Conservation (phyloP, 2,329 filamentous ascomycete genomes). For the Penicillium hordei region DNA sequence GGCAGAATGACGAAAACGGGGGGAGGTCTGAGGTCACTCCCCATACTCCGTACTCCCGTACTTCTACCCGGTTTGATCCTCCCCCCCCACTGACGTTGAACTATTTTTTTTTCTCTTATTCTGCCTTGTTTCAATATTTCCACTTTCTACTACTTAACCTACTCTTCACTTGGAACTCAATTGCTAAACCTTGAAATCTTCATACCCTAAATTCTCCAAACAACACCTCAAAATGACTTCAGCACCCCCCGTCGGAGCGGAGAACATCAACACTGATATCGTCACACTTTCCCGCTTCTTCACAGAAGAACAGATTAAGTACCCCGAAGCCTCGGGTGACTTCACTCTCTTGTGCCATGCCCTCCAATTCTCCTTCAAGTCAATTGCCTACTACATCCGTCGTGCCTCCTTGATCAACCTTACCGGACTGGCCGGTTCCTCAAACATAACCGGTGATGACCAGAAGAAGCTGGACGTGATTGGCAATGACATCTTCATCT, state of each 20-base stretch:
- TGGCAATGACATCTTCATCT: conserved; percentile 95
- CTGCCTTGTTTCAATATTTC: conserved; percentile 1
- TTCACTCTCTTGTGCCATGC: conserved; percentile 99
- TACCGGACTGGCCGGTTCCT: conserved; percentile 88
- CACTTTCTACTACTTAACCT: background rate
- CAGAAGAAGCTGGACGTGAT: conserved; percentile 99
- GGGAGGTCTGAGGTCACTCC: conserved; percentile 14
- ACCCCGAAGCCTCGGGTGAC: conserved; percentile 93
- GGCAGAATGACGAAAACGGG: conserved; percentile 26
- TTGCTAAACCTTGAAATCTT: conserved; percentile 3
- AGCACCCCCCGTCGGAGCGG: conserved; percentile 57
- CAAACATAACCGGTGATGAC: conserved; percentile 94
- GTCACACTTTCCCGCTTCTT: conserved; percentile 93
- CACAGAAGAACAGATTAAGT: conserved; percentile 91
- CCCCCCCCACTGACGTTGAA: conserved; percentile 15
- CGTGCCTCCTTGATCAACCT: conserved; percentile 93
- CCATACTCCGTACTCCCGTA: conserved; percentile 25
- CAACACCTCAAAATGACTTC: conserved; percentile 31
- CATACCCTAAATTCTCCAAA: conserved; percentile 3
- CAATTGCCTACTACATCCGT: conserved; percentile 98
- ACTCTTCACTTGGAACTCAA: background rate
- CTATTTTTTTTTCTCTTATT: conserved; percentile 5
- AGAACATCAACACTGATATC: conserved; percentile 94
- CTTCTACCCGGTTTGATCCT: conserved; percentile 23
- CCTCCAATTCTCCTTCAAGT: conserved; percentile 99